A percentile compares a stretch with the other conserved stretches of the same genome.
These are phyloP conservation scores for Trametes cinnabarina DNA, from an alignment of 768 basidiomycete genomes.

Conservation along the genomic window DNA sequence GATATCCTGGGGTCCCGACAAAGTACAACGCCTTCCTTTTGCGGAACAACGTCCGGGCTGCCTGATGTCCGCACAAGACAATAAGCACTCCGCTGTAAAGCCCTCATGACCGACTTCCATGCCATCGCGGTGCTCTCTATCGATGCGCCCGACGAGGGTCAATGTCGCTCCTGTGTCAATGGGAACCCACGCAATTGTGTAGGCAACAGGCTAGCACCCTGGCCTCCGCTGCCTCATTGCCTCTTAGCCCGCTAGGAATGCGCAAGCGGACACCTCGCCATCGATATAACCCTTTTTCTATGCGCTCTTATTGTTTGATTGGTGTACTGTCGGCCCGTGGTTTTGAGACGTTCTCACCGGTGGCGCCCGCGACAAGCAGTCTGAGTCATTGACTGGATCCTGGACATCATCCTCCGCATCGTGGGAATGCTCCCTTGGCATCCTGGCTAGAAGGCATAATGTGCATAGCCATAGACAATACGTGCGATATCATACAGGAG, in stretches of 20 bases:
- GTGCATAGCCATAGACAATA: too few species aligned
- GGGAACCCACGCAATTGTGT: conserved; percentile 12
- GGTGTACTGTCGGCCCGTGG: neutral
- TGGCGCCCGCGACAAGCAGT: neutral
- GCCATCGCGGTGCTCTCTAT: neutral
- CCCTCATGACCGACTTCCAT: conserved; percentile 7
- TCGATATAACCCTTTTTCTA: neutral
- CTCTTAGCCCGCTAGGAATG: conserved; percentile 1
- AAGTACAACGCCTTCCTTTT: conserved; percentile 22
- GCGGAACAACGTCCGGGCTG: conserved; percentile 14
- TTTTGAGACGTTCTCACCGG: neutral
- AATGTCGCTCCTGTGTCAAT: conserved; percentile 3
- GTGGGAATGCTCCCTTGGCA: too few species aligned
- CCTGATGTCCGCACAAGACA: conserved; percentile 9
- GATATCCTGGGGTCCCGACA: conserved; percentile 5
- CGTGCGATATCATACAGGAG: neutral
- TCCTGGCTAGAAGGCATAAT: too few species aligned
- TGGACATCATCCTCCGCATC: too few species aligned
- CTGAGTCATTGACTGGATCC: neutral
- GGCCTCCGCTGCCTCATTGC: neutral
- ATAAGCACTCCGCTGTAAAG: conserved; percentile 12
- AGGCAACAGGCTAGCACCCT: neutral
- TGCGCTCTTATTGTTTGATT: neutral
- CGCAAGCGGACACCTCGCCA: neutral
- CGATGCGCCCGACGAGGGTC: neutral